Conservation (phyloP, 2,329 filamentous ascomycete species). For the Parastagonospora avenae region DNA sequence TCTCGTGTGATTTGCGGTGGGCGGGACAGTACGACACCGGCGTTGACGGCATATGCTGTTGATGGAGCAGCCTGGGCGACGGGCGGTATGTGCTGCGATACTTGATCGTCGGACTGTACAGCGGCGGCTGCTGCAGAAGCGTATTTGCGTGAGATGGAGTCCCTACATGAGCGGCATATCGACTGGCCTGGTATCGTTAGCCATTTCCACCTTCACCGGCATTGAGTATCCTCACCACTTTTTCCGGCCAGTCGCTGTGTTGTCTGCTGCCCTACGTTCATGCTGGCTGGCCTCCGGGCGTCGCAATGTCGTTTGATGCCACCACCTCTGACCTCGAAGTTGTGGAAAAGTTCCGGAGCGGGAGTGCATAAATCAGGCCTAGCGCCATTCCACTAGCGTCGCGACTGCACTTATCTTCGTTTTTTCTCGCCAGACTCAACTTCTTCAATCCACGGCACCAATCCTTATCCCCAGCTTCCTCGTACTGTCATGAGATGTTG, state of each 20-base stretch:
- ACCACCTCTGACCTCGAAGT: slow-evolving; percentile 13
- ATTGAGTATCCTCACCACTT: slow-evolving; percentile 42
- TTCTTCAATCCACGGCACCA: slow-evolving; percentile 62
- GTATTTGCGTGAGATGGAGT: slow-evolving; percentile 46
- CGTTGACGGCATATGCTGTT: slow-evolving; percentile 53
- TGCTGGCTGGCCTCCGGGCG: slow-evolving; percentile 21
- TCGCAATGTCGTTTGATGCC: slow-evolving; percentile 14
- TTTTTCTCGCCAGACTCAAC: slow-evolving; percentile 11
- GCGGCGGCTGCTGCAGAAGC: slow-evolving; percentile 44
- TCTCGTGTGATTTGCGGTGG: slow-evolving; percentile 84
- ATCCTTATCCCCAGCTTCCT: slow-evolving; percentile 93
- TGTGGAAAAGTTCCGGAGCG: slow-evolving; percentile 37
- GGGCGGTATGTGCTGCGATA: slow-evolving; percentile 39
- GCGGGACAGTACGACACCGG: slow-evolving; percentile 83
- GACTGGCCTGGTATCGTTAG: slow-evolving; percentile 46
- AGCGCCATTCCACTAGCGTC: slow-evolving; percentile 25
- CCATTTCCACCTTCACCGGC: slow-evolving; percentile 3
- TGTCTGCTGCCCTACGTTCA: slow-evolving; percentile 54
- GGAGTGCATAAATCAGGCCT: slow-evolving; percentile 31
- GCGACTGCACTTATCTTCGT: slow-evolving; percentile 22
- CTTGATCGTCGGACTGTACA: slow-evolving; percentile 40
- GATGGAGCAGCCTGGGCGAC: slow-evolving; percentile 47
- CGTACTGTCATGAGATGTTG: slow-evolving; percentile 67
- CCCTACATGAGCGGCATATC: slow-evolving; percentile 54
- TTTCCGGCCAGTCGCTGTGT: slow-evolving; percentile 50